These are phyloP conservation scores for Dillenia suffruticosa DNA, from an alignment of 164 flowering plant genomes.

Conservation along the genomic window DNA sequence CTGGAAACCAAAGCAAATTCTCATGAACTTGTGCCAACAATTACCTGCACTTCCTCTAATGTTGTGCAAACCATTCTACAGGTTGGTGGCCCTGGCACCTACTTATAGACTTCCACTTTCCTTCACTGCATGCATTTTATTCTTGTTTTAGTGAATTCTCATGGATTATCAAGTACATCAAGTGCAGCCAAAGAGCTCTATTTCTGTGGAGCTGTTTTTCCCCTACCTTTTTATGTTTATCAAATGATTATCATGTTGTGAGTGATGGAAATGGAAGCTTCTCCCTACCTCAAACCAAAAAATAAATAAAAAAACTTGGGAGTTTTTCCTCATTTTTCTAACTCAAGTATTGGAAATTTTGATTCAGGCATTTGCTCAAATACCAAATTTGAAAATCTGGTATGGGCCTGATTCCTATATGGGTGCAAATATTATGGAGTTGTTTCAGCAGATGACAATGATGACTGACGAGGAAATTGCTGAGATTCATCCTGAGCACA, in stretches of 20 bases:
- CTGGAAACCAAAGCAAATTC: conserved; percentile 93
- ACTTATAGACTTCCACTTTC: not conserved
- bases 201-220: too few species aligned
- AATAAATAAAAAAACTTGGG: too few species aligned
- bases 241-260: too few species aligned
- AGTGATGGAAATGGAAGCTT: too few species aligned
- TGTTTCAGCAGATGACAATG: conserved; percentile 76
- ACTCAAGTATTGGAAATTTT: conserved; percentile 4
- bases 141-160: not conserved
- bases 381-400: conserved; percentile 68
- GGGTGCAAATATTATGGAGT: conserved; percentile 90
- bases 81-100: conserved; percentile 33
- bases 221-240: too few species aligned
- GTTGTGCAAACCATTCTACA: conserved; percentile 91
- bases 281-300: too few species aligned
- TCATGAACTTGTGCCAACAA: conserved; percentile 93
- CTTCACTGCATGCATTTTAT: not conserved
- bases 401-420: conserved; percentile 98
- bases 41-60: conserved; percentile 96
- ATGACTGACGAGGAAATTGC: conserved; percentile 94
- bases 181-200: too few species aligned
- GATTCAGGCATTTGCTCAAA: conserved; percentile 83
- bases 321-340: not conserved
- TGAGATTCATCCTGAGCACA: conserved; percentile 74
- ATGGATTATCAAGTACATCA: too few species aligned